Evolutionary conservation across 2,329 filamentous ascomycete genomes (phyloP).

Genomic region (Aspergillus pseudoterreus): DNA sequence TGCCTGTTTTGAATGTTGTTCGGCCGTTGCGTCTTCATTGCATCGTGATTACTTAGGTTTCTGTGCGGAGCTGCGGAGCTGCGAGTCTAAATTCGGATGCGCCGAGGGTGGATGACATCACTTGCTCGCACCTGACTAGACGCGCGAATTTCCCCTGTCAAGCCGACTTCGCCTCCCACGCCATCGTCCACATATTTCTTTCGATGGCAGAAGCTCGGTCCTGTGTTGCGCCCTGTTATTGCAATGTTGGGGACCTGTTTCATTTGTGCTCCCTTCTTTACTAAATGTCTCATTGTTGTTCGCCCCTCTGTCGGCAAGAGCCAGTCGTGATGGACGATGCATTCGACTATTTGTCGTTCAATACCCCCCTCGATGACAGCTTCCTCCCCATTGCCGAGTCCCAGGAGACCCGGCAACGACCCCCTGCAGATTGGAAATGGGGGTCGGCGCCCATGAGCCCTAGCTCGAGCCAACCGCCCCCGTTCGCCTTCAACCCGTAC

Average conservation of each 20-base stretch:
- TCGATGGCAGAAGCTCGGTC: too few species aligned
- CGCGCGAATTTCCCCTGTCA: neutral
- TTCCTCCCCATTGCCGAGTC: neutral
- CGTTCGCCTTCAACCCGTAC: constrained; percentile 8
- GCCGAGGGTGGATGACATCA: neutral
- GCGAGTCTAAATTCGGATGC: neutral
- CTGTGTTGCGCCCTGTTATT: too few species aligned
- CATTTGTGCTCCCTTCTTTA: too few species aligned
- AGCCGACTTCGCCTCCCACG: neutral
- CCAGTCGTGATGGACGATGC: neutral
- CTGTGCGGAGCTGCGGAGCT: too few species aligned
- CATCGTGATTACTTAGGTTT: too few species aligned
- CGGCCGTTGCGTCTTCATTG: neutral
- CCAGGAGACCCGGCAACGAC: neutral
- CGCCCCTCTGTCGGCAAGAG: neutral
- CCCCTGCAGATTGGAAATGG: constrained; percentile 12
- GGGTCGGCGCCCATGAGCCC: constrained; percentile 4
- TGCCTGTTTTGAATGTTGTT: neutral
- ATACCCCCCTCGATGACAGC: neutral
- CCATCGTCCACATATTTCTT: too few species aligned
- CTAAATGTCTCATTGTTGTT: neutral
- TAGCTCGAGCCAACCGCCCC: neutral
- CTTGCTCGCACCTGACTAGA: neutral
- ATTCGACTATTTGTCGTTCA: neutral
- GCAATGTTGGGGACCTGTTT: too few species aligned